These are phyloP conservation scores for Dactylonectria macrodidyma DNA, from an alignment of 2,329 filamentous ascomycete genomes.

Conservation along the genomic window DNA sequence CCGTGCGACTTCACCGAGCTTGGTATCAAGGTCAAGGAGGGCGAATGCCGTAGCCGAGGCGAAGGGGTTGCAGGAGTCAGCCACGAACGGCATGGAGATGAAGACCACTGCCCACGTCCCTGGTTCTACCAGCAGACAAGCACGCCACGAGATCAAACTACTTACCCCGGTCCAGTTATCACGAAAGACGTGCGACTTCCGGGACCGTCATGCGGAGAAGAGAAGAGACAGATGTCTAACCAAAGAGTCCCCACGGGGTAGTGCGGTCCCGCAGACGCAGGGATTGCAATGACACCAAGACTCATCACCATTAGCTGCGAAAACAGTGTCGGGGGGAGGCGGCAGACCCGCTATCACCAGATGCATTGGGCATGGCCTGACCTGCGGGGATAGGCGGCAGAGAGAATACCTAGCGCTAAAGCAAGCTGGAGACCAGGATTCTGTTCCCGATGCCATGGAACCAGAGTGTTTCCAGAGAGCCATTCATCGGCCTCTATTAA, in stretches of 20 bases:
- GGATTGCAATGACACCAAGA: conserved; percentile 1
- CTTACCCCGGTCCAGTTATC: not conserved
- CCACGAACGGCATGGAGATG: conserved; percentile 2
- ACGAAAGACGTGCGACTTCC: not conserved
- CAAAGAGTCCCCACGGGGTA: conserved; percentile 24
- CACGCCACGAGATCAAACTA: conserved; percentile 10
- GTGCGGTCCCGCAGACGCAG: conserved; percentile 2
- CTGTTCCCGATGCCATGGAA: conserved; percentile 12
- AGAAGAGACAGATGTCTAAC: not conserved
- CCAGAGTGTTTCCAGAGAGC: not conserved
- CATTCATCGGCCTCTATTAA: not conserved
- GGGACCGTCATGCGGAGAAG: conserved; percentile 16
- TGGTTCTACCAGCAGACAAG: not conserved
- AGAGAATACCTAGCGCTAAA: not conserved
- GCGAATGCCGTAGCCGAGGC: conserved; percentile 6
- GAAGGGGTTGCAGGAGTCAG: not conserved
- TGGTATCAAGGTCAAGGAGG: not conserved
- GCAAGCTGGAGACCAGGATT: not conserved
- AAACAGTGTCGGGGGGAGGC: conserved; percentile 24
- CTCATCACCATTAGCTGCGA: not conserved
- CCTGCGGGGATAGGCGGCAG: conserved; percentile 28
- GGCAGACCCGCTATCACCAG: conserved; percentile 22
- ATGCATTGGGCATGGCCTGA: not conserved
- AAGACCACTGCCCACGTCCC: not conserved
- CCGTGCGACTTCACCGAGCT: not conserved